Evolutionary conservation across 2,329 filamentous ascomycete species (phyloP).

Genomic region (Microdochium paspali): DNA sequence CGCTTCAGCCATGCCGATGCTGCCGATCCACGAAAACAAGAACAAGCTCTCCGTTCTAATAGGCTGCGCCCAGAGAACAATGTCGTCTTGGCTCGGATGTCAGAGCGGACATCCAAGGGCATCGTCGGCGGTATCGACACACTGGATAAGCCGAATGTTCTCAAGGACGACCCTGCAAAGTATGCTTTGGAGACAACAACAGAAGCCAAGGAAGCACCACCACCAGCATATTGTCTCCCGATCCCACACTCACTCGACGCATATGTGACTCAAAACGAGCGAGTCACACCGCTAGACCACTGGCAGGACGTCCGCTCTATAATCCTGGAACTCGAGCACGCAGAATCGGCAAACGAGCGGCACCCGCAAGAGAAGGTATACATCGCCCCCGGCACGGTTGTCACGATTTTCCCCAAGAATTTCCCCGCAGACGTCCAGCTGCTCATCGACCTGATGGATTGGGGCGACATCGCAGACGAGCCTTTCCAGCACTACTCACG

Average conservation of each 20-base stretch:
- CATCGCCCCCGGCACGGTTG: slow-evolving; percentile 64
- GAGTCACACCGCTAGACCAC: slow-evolving; percentile 67
- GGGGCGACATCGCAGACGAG: slow-evolving; percentile 63
- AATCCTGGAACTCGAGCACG: slow-evolving; percentile 40
- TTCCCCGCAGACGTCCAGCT: slow-evolving; percentile 70
- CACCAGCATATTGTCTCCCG: slow-evolving; percentile 33
- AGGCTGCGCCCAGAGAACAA: slow-evolving; percentile 7
- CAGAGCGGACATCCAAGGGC: slow-evolving; percentile 9
- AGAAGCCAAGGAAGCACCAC: slow-evolving; percentile 7
- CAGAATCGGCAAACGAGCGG: slow-evolving; percentile 3
- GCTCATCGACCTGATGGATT: slow-evolving; percentile 71
- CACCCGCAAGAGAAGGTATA: slow-evolving; percentile 14
- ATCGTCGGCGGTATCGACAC: slow-evolving; percentile 12
- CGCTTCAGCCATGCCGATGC: slow-evolving; percentile 16
- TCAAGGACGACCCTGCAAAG: slow-evolving; percentile 23
- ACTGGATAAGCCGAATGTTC: slow-evolving; percentile 24
- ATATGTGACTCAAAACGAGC: slow-evolving; percentile 53
- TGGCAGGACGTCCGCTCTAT: slow-evolving; percentile 92
- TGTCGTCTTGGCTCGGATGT: slow-evolving; percentile 11
- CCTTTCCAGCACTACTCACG: slow-evolving; percentile 35
- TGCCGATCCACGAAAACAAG: slow-evolving; percentile 6
- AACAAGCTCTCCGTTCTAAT: slow-evolving; percentile 11
- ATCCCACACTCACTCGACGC: slow-evolving; percentile 49
- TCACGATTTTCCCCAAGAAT: slow-evolving; percentile 82
- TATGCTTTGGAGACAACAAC: slow-evolving; percentile 17